A percentile compares a stretch with the other conserved stretches of the same genome.
Conservation (phyloP, 192 early-diverging fungal species). For the Podila minutissima region DNA sequence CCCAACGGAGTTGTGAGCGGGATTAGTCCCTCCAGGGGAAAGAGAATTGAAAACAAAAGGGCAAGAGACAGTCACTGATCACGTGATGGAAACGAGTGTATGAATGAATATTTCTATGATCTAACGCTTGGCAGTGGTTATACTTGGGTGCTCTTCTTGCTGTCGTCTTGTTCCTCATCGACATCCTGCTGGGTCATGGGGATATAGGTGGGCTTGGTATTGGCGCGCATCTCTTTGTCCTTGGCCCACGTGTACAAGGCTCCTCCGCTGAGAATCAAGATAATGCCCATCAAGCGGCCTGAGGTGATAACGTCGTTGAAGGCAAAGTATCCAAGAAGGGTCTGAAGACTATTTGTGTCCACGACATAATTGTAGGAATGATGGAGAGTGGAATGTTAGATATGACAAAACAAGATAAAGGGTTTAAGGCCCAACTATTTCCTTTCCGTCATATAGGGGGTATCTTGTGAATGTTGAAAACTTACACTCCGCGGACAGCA, state of each 20-base stretch:
- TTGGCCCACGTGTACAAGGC: conserved; percentile 53
- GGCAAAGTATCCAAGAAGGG: conserved; percentile 42
- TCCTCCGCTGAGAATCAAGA: conserved; percentile 50
- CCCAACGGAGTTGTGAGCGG: too few species aligned
- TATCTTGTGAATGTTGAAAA: too few species aligned
- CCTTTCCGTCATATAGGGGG: too few species aligned
- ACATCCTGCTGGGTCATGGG: conserved; percentile 43
- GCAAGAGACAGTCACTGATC: too few species aligned
- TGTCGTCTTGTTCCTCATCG: conserved; percentile 7
- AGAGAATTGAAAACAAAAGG: too few species aligned
- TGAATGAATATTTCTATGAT: not conserved
- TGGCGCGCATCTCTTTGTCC: conserved; percentile 46
- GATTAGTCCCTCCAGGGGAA: too few species aligned
- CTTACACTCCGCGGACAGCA: conserved; percentile 67
- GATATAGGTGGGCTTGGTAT: conserved; percentile 41
- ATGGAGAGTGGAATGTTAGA: not conserved
- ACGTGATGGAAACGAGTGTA: too few species aligned
- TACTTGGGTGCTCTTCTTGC: not conserved
- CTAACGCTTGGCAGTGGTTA: not conserved
- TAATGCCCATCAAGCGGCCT: conserved; percentile 52
- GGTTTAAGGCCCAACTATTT: too few species aligned
- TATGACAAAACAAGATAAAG: not conserved
- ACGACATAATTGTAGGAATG: not conserved
- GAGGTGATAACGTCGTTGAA: conserved; percentile 49
- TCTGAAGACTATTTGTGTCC: conserved; percentile 38